Evolutionary conservation across 768 basidiomycete species (phyloP).

Genomic region (Pisolithus tinctorius): DNA sequence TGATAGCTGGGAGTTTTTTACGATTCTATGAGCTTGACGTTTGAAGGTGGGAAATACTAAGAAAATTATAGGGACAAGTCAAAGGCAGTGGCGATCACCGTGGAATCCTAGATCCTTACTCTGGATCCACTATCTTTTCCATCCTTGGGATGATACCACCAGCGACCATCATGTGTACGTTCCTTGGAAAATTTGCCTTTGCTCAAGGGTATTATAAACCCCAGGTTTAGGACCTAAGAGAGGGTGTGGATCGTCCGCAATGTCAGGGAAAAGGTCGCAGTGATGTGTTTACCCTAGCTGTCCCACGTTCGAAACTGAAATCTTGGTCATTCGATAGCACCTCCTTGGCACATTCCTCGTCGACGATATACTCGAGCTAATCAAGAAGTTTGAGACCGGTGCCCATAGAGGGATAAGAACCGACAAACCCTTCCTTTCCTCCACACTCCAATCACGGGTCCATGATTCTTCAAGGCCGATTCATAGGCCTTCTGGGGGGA

Average conservation of each 20-base stretch:
- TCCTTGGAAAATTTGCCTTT: constrained; percentile 2
- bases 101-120: constrained; percentile 3
- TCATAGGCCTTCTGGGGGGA: constrained; percentile 26
- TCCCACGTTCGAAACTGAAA: constrained; percentile 29
- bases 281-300: constrained; percentile 18
- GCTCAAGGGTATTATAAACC: constrained; percentile 13
- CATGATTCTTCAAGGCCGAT: constrained; percentile 20
- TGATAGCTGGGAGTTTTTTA: constrained; percentile 2
- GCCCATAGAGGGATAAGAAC: not conserved
- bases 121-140: constrained; percentile 15
- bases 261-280: not conserved
- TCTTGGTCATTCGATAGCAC: constrained; percentile 24
- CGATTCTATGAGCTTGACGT: constrained; percentile 13
- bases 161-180: constrained; percentile 1
- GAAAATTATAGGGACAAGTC: not conserved
- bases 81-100: not conserved
- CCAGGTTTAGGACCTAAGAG: constrained; percentile 25
- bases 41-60: constrained; percentile 21
- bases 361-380: constrained; percentile 31
- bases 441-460: constrained; percentile 19
- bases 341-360: constrained; percentile 18
- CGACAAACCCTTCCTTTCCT: constrained; percentile 15
- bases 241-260: not conserved
- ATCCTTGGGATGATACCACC: constrained; percentile 20
- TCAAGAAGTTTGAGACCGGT: not conserved